Percentiles rank a stretch among this genome's conserved stretches.
Conservation (phyloP, 176 grass and related monocot genomes). For the Lolium multiflorum region DNA sequence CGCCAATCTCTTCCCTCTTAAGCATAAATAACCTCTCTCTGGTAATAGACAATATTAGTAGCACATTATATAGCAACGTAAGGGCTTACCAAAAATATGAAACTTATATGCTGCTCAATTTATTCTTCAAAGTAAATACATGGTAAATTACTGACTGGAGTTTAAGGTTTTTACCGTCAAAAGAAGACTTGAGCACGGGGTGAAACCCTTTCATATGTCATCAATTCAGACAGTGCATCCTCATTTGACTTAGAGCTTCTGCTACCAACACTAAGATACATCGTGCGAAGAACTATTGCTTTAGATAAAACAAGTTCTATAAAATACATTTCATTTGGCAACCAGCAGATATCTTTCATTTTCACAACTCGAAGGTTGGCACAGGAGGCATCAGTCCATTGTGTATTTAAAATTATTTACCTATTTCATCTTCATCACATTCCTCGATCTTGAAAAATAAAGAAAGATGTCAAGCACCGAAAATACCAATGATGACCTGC, state of each 20-base stretch:
- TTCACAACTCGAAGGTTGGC: neutral
- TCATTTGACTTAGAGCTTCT: neutral
- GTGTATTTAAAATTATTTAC: neutral
- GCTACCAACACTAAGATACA: neutral
- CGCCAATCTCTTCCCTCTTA: too few relatives aligned
- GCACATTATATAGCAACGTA: too few relatives aligned
- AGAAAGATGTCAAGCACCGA: neutral
- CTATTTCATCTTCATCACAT: neutral
- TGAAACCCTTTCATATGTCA: neutral
- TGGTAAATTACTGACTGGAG: too few relatives aligned
- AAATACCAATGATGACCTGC: too few relatives aligned
- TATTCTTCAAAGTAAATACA: too few relatives aligned
- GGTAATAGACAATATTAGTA: too few relatives aligned
- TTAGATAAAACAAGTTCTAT: neutral
- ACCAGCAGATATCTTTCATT: neutral
- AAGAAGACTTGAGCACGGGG: too few relatives aligned
- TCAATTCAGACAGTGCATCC: neutral
- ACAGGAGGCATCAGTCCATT: neutral
- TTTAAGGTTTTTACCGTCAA: too few relatives aligned
- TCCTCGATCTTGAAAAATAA: neutral
- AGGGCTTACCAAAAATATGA: too few relatives aligned
- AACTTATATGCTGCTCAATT: too few relatives aligned
- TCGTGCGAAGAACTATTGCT: neutral
- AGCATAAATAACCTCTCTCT: too few relatives aligned
- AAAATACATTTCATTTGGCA: conserved; percentile 3